Evolutionary conservation across 2,329 filamentous ascomycete genomes (phyloP).

Genomic region (Colletotrichum destructivum): DNA sequence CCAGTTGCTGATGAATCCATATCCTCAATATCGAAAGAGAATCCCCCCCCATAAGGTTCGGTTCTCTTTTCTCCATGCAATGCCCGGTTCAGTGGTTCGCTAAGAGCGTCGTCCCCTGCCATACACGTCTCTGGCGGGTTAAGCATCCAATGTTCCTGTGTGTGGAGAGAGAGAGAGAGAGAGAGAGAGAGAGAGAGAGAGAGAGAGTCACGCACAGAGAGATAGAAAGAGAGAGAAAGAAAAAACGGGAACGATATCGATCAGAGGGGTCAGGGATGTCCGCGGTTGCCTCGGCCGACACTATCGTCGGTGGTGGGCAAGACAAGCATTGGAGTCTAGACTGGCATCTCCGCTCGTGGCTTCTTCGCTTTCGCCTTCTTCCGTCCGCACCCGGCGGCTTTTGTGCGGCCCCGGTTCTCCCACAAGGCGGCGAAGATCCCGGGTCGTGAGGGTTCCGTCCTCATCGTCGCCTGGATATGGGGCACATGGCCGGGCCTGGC

Average conservation of each 20-base stretch:
- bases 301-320: background rate
- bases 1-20: conserved; percentile 29
- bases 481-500: conserved; percentile 7
- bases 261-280: conserved; percentile 4
- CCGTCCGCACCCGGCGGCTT: conserved; percentile 13
- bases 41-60: too few relatives aligned
- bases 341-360: background rate
- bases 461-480: background rate
- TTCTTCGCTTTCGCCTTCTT: background rate
- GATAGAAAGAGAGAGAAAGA: background rate
- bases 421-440: background rate
- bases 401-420: background rate
- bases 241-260: conserved; percentile 5
- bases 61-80: too few relatives aligned
- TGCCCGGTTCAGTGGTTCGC: too few relatives aligned
- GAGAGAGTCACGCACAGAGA: too few relatives aligned
- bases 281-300: conserved; percentile 3
- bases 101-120: background rate
- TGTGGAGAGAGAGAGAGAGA: too few relatives aligned
- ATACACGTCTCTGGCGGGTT: background rate
- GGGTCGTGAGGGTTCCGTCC: conserved; percentile 2
- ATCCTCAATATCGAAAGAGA: background rate
- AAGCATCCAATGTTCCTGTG: conserved; percentile 12
- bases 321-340: background rate
- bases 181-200: too few relatives aligned